Percentiles rank a stretch among this genome's conserved stretches.
phyloP scores from a whole-genome alignment of 1,139 yeast genomes.

The Lodderomyces pseudojiufengensis region DNA sequence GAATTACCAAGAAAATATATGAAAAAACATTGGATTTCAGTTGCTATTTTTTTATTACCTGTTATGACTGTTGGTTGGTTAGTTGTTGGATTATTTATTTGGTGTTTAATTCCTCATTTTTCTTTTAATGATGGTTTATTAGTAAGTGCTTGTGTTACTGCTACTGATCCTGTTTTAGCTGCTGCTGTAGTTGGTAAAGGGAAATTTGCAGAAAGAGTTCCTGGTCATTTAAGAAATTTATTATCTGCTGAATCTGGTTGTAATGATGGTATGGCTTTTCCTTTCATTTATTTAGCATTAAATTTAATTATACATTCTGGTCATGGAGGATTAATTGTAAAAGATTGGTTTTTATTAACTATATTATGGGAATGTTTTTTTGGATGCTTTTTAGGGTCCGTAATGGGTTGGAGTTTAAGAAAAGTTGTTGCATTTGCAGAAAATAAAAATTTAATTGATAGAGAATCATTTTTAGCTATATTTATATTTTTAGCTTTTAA shows the following conservation, averaged over 20 bases:
- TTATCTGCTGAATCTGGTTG: conserved; percentile 94
- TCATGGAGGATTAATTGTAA: conserved; percentile 63
- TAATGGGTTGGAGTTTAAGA: conserved; percentile 74
- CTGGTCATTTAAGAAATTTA: conserved; percentile 90
- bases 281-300: conserved; percentile 78
- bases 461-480: conserved; percentile 91
- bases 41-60: conserved; percentile 72
- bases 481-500: conserved; percentile 81
- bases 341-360: conserved; percentile 80
- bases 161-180: conserved; percentile 96
- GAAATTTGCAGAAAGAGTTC: conserved; percentile 93
- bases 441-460: conserved; percentile 68
- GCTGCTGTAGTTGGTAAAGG: conserved; percentile 99
- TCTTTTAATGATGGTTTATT: conserved; percentile 72
- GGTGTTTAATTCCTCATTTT: conserved; percentile 82
- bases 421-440: conserved; percentile 80
- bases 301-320: conserved; percentile 66
- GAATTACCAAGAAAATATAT: conserved; percentile 92
- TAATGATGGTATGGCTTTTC: conserved; percentile 98
- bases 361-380: conserved; percentile 84
- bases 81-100: conserved; percentile 78
- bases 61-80: conserved; percentile 97
- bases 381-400: conserved; percentile 75
- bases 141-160: conserved; percentile 91
- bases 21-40: conserved; percentile 87